Evolutionary conservation across 768 basidiomycete genomes (phyloP), one percentile per base, ranked within the genome.

Genomic region (Xanthoconium purpureum): DNA sequence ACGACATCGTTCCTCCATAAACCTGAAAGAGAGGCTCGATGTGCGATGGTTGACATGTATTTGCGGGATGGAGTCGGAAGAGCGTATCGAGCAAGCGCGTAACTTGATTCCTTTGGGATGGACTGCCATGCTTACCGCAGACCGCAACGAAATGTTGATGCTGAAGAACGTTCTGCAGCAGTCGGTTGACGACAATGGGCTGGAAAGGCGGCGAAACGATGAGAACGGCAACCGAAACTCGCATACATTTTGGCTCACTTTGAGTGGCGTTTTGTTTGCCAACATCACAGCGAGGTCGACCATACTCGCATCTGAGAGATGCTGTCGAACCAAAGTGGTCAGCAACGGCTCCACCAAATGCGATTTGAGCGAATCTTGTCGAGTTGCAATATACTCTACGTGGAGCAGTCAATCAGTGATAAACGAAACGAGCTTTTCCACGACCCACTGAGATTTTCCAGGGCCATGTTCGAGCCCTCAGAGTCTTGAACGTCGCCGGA

Each of bases 21-120:
- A 94, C 73, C 18, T 73, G 74, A 43, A 89, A 71, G 36, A 98
- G 76, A 1, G 91, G 91, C 45, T 90, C 85, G 43, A 95, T 73
- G 60, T 95, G 91, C 4, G 83, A 87, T 11, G 86, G 79, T 67
- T 96, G 95, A 64, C 91, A 95, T 3, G 93, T 88, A 63, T 92
- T 92, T 13, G 77, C 71, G 0, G 94, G 91, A 64, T 94, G 86
- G 14, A 87, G 78, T 53, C 80, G 70, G 75, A 95, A 97, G 2
- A 96, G 76, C 4, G 74, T 71, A 44, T 84, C 77, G 5, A 95
- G 71, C 1, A 91, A 70, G n/a, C 72, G 62, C 37, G 87, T 75
- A 30, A 89, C 66, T 3, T 76, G 72, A 24, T 80, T 75, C 20
- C 84, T 78, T 32, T 71, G 64, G 6, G 67, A 59, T 5, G 66